Evolutionary conservation across 371 early-diverging fungal species (phyloP).

Genomic region (Blyttiomyces sp.): DNA sequence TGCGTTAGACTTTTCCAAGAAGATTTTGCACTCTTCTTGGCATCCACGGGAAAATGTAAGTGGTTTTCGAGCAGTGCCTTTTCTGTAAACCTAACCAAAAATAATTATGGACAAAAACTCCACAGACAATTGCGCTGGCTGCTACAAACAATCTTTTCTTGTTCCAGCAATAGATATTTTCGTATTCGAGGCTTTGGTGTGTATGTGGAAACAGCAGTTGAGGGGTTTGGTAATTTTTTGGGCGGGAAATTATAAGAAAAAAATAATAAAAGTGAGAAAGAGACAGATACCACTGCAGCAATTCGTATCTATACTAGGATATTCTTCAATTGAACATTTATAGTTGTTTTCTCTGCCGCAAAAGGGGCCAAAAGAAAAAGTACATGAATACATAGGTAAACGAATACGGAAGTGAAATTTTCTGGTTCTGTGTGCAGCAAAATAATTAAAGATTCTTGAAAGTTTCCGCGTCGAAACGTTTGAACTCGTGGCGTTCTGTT

Average conservation of each 20-base stretch:
- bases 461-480: constrained; percentile 35
- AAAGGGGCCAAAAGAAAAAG: neutral
- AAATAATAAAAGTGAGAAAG: no score
- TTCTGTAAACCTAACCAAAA: neutral
- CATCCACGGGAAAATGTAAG: constrained; percentile 95
- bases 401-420: neutral
- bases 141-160: constrained; percentile 97
- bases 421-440: neutral
- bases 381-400: neutral
- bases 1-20: constrained; percentile 86
- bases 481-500: constrained; percentile 47
- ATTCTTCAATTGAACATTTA: neutral
- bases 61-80: neutral
- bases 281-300: neutral
- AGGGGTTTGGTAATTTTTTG: no score
- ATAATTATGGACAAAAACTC: neutral
- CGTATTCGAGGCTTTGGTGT: no score
- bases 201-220: no score
- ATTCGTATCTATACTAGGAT: neutral
- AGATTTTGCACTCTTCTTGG: constrained; percentile 97
- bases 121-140: constrained; percentile 70
- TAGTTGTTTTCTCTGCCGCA: neutral
- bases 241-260: no score
- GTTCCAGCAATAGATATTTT: constrained; percentile 51
- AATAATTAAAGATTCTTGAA: neutral